Percentiles rank a stretch among this genome's conserved stretches.
Evolutionary conservation across 2,329 filamentous ascomycete species (phyloP).

Genomic region (Orbilia oligospora): DNA sequence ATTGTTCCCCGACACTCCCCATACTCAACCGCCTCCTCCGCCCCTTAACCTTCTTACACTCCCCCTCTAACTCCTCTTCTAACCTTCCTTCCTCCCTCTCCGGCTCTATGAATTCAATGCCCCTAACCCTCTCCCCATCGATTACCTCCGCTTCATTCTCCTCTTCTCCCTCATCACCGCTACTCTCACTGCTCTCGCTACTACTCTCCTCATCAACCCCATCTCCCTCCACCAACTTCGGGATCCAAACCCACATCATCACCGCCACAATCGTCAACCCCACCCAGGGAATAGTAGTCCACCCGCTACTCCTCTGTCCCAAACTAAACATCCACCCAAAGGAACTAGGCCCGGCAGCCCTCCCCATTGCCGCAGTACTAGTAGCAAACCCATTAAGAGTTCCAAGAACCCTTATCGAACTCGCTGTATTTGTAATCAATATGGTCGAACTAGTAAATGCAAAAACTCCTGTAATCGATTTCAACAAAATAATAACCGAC

Average conservation of each 20-base stretch:
- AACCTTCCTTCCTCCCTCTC: slow-evolving; percentile 9
- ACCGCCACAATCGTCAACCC: slow-evolving; percentile 34
- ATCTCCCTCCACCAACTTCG: slow-evolving; percentile 40
- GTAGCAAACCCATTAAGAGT: slow-evolving; percentile 94
- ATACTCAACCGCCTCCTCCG: slow-evolving; percentile 41
- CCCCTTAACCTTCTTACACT: slow-evolving; percentile 7
- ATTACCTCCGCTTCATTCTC: neutral
- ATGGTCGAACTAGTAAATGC: slow-evolving; percentile 92
- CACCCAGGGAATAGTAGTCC: slow-evolving; percentile 48
- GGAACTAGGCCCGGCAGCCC: slow-evolving; percentile 82
- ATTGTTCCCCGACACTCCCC: slow-evolving; percentile 44
- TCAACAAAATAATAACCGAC: slow-evolving; percentile 79
- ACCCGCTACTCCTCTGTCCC: slow-evolving; percentile 34
- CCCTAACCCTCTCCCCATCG: slow-evolving; percentile 5
- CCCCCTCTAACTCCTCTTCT: slow-evolving; percentile 11
- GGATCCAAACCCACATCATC: slow-evolving; percentile 54
- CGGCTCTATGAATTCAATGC: slow-evolving; percentile 7
- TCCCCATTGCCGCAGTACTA: slow-evolving; percentile 82
- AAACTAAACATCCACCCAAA: slow-evolving; percentile 36
- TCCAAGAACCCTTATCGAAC: slow-evolving; percentile 81
- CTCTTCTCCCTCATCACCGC: slow-evolving; percentile 26
- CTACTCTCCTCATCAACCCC: slow-evolving; percentile 30
- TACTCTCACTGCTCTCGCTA: neutral
- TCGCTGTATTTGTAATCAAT: slow-evolving; percentile 87
- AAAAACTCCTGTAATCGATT: slow-evolving; percentile 83